Evolutionary conservation across 331 rosid genomes (phyloP).

Genomic region (Malus hybrid): DNA sequence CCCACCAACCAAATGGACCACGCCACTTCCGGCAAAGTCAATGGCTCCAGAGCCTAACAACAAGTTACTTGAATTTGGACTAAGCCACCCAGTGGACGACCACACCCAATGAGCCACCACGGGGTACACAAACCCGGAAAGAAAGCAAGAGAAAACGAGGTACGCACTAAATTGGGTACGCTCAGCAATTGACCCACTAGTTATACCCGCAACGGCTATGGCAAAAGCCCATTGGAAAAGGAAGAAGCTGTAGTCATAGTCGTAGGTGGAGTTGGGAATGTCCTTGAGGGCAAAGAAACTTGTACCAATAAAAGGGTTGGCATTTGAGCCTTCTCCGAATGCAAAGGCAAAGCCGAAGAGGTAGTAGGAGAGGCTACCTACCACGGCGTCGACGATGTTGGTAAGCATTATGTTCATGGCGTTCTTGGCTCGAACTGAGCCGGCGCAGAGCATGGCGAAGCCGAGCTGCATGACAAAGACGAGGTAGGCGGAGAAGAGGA

Average conservation of each 20-base stretch:
- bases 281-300: constrained; percentile 35
- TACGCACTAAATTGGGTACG: constrained; percentile 62
- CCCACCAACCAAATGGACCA: constrained; percentile 71
- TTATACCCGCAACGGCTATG: constrained; percentile 67
- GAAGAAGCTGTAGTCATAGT: constrained; percentile 61
- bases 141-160: constrained; percentile 56
- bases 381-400: constrained; percentile 69
- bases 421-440: constrained; percentile 72
- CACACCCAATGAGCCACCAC: constrained; percentile 72
- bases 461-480: constrained; percentile 74
- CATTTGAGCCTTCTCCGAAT: constrained; percentile 32
- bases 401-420: constrained; percentile 78
- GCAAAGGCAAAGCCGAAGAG: constrained; percentile 83
- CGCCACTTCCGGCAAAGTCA: constrained; percentile 80
- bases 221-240: constrained; percentile 83
- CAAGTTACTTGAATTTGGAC: constrained; percentile 28
- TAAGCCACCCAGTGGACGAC: constrained; percentile 66
- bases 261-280: constrained; percentile 31
- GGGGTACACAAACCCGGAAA: constrained; percentile 67
- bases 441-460: constrained; percentile 78
- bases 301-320: constrained; percentile 73
- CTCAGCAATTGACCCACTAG: constrained; percentile 77
- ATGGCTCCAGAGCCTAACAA: constrained; percentile 64
- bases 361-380: constrained; percentile 73
- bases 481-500: constrained; percentile 66